These are phyloP conservation scores for Strobilomyces confusus DNA, from an alignment of 768 basidiomycete species.

Conservation along the genomic window DNA sequence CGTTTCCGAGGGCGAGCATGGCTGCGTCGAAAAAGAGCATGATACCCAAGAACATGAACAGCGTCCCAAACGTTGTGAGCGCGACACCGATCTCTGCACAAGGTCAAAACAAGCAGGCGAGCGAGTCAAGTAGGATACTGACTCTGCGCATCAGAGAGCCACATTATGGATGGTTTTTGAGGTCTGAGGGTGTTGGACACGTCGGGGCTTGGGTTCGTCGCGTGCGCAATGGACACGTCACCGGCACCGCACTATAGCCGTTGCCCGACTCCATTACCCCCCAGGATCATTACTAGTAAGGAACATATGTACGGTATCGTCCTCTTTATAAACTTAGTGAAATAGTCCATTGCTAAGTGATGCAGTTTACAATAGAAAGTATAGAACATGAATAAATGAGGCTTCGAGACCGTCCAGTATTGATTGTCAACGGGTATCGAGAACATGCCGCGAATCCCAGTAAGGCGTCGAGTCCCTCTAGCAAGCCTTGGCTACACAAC, in stretches of 20 bases:
- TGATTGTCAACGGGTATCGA: slow-evolving; percentile 20
- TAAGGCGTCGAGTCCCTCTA: not conserved
- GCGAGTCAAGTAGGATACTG: slow-evolving; percentile 7
- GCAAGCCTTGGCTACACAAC: not conserved
- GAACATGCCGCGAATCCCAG: not conserved
- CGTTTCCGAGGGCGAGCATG: slow-evolving; percentile 94
- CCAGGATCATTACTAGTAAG: not conserved
- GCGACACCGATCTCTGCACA: slow-evolving; percentile 89
- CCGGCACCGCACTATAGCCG: slow-evolving; percentile 9
- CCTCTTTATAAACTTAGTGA: slow-evolving; percentile 4
- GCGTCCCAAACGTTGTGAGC: slow-evolving; percentile 88
- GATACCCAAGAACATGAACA: slow-evolving; percentile 96
- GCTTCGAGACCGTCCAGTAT: slow-evolving; percentile 5
- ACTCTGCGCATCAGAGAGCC: slow-evolving; percentile 54
- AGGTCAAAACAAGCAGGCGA: not conserved
- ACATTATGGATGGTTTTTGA: slow-evolving; percentile 32
- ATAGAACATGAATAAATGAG: slow-evolving; percentile 28
- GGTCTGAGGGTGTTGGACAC: slow-evolving; percentile 4
- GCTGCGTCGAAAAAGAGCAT: slow-evolving; percentile 97
- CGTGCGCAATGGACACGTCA: slow-evolving; percentile 22
- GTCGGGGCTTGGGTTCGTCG: slow-evolving; percentile 1
- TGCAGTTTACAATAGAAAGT: slow-evolving; percentile 24
- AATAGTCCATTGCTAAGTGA: slow-evolving; percentile 16
- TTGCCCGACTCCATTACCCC: not conserved
- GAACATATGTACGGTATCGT: slow-evolving; percentile 8